Conservation (phyloP, 2,329 filamentous ascomycete species). For the Alternaria viburni region DNA sequence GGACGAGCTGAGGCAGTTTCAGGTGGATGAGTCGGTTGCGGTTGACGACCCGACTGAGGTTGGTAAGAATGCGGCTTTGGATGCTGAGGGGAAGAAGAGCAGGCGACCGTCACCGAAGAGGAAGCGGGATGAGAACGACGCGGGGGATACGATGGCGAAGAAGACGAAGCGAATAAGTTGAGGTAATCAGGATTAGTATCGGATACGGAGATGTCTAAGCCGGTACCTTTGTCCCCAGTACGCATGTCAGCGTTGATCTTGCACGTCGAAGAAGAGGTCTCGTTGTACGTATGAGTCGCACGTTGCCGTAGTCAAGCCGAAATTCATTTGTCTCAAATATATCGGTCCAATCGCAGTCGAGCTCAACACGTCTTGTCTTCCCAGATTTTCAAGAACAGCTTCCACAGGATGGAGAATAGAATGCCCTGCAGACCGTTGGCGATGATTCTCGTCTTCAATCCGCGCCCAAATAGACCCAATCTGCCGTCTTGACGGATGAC, state of each 20-base stretch:
- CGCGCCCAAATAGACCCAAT: slow-evolving; percentile 33
- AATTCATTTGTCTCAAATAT: not conserved
- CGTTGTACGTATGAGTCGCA: not conserved
- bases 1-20: slow-evolving; percentile 11
- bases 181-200: not conserved
- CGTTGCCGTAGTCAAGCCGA: not conserved
- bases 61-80: not conserved
- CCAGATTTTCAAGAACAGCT: slow-evolving; percentile 37
- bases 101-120: not conserved
- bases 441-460: slow-evolving; percentile 38
- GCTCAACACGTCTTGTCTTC: slow-evolving; percentile 19
- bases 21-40: not conserved
- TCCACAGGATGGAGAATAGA: slow-evolving; percentile 40
- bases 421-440: slow-evolving; percentile 40
- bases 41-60: slow-evolving; percentile 3
- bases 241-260: not conserved
- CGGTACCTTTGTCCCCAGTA: not conserved
- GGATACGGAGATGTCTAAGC: not conserved
- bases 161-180: not conserved
- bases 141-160: not conserved
- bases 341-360: not conserved
- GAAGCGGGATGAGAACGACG: not conserved
- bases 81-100: not conserved
- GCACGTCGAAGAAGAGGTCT: not conserved
- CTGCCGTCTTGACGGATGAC: slow-evolving; percentile 34